A percentile compares a stretch with the other conserved stretches of the same genome.
phyloP scores from a whole-genome alignment of 345 rosid species.

The Arabis alpina region DNA sequence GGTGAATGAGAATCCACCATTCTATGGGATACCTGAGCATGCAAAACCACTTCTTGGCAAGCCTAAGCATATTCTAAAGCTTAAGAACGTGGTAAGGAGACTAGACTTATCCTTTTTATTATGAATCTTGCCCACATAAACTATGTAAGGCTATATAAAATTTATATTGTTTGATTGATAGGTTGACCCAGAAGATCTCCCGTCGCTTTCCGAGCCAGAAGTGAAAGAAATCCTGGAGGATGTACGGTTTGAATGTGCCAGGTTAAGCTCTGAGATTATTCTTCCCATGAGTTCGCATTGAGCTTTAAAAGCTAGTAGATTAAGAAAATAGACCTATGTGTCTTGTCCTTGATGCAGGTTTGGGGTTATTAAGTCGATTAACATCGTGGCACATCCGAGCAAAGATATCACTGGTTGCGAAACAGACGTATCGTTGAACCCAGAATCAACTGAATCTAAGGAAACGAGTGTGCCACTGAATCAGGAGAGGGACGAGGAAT shows the following conservation, averaged over 20 bases:
- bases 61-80: slow-evolving; percentile 76
- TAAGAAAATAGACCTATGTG: slow-evolving; percentile 30
- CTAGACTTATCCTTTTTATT: background rate
- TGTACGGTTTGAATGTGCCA: slow-evolving; percentile 81
- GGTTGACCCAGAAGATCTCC: slow-evolving; percentile 62
- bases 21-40: slow-evolving; percentile 67
- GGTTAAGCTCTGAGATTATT: slow-evolving; percentile 51
- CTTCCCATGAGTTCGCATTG: slow-evolving; percentile 31
- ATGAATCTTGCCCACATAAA: slow-evolving; percentile 6
- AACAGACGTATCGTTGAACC: slow-evolving; percentile 38
- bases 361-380: slow-evolving; percentile 78
- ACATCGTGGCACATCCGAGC: slow-evolving; percentile 53
- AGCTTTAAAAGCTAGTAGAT: slow-evolving; percentile 19
- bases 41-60: slow-evolving; percentile 80
- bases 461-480: slow-evolving; percentile 33
- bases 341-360: slow-evolving; percentile 64
- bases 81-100: slow-evolving; percentile 78
- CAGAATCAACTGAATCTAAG: slow-evolving; percentile 17
- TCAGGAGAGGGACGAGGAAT: slow-evolving; percentile 32
- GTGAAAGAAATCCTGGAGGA: slow-evolving; percentile 84
- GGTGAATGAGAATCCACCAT: slow-evolving; percentile 55
- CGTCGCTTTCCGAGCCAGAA: slow-evolving; percentile 58
- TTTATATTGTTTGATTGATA: slow-evolving; percentile 42
- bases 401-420: slow-evolving; percentile 29
- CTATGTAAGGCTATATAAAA: background rate